Base-by-base conservation (phyloP, 352 stramenopile species). In the Bremia lactucae region DNA sequence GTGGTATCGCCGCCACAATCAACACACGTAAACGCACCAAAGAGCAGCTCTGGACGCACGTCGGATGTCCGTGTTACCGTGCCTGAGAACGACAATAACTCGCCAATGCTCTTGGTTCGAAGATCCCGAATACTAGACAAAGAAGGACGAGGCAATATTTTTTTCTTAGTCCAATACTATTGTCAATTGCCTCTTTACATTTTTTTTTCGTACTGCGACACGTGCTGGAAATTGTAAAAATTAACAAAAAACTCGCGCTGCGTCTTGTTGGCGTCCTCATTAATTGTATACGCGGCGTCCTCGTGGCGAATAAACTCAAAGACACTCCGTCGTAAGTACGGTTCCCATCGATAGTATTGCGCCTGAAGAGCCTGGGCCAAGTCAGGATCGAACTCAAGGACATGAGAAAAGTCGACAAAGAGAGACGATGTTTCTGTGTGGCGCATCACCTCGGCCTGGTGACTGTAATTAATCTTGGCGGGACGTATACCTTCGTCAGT, bases 41-140 rank as follows among this genome's bases (percentile, higher is more conserved):
- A 89, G 0, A 98, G 57, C 13, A 99, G 71, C 72, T 99, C 96
- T 0, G 96, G 96, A 7, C 95, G 72, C 14, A 99, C 96, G 45
- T 99, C 96, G 0, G 87, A 97, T 10, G 95, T 98, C 19, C 96
- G 72, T 19, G 96, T 99, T 2, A 99, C 94, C 0, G 96, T 99
- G 5, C 95, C 96, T 0, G 76, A 94, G 40, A 98, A 88, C 6
- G 82, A 86, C 19, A 93, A 62, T 13, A 99, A 71, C 35, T 92
- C 72, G 24, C 95, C 95, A 61, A 99, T 96, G 15, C 88, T 83
- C 39, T 78, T 83, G 6, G 84, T 98, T 15, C 83, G 69, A 22
- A 99, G 52, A 20, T 96, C 70, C 14, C 96, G 82, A 31, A 98
- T 89, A 36, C 87, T 94, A n/a, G n/a, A n/a, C n/a, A n/a, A n/a